Evolutionary conservation across 306 rosid genomes (phyloP).

Genomic region (Gastrolobium bilobum): DNA sequence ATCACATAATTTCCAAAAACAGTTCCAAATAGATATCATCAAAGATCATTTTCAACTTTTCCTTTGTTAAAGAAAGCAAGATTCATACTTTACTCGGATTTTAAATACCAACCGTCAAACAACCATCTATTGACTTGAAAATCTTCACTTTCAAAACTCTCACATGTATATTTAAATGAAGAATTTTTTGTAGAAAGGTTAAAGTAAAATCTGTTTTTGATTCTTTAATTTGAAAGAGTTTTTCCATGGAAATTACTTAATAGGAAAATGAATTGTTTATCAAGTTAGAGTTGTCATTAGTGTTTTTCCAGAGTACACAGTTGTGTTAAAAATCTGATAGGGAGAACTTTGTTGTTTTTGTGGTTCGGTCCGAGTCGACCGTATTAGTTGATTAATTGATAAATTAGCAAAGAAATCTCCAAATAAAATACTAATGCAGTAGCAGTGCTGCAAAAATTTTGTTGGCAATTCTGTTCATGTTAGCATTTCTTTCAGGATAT

Average conservation of each 20-base stretch:
- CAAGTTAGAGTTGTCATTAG: constrained; percentile 10
- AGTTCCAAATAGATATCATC: not conserved
- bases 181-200: not conserved
- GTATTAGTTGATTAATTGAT: too few relatives aligned
- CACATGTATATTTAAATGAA: not conserved
- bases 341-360: too few relatives aligned
- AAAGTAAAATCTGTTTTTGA: not conserved
- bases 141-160: not conserved
- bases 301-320: too few relatives aligned
- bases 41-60: not conserved
- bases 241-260: not conserved
- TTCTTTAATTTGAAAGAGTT: not conserved
- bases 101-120: not conserved
- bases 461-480: not conserved
- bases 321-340: too few relatives aligned
- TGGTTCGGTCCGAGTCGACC: too few relatives aligned
- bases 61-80: not conserved
- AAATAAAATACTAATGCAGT: not conserved
- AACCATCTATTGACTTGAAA: not conserved
- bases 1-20: not conserved
- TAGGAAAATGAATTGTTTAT: not conserved
- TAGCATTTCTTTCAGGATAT: constrained; percentile 45
- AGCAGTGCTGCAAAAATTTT: not conserved
- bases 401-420: too few relatives aligned
- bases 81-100: too few relatives aligned